Percentiles rank a stretch among this genome's conserved stretches.
These are phyloP conservation scores for Magnusiomyces ingens DNA, from an alignment of 1,139 yeast genomes.

Conservation along the genomic window DNA sequence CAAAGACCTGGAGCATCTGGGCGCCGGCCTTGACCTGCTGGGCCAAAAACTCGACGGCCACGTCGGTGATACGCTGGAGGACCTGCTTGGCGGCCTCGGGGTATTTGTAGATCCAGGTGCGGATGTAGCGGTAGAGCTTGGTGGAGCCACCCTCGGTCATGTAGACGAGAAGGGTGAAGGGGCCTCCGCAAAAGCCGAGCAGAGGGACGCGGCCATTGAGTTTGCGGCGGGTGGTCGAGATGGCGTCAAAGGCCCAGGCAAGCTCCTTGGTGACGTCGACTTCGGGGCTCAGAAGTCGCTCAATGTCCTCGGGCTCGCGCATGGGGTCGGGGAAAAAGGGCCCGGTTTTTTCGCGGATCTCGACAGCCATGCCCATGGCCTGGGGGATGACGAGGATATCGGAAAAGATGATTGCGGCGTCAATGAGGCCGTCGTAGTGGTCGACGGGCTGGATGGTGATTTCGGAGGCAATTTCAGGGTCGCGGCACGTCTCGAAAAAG, in stretches of 20 bases:
- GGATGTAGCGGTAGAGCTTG: conserved; percentile 81
- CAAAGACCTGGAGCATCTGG: conserved; percentile 93
- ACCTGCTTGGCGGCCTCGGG: conserved; percentile 67
- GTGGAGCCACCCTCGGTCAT: conserved; percentile 99
- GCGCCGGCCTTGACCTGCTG: conserved; percentile 97
- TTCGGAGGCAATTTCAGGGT: conserved; percentile 86
- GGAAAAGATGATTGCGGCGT: conserved; percentile 94
- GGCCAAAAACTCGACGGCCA: conserved; percentile 86
- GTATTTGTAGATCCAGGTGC: conserved; percentile 82
- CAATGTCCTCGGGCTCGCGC: conserved; percentile 62
- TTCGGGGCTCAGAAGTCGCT: conserved; percentile 46
- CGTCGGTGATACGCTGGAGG: conserved; percentile 75
- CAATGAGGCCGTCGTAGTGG: conserved; percentile 81
- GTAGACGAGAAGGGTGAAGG: conserved; percentile 93
- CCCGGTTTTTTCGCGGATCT: conserved; percentile 92
- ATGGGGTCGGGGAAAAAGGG: conserved; percentile 90
- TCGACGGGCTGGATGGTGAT: conserved; percentile 94
- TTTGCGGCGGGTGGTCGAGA: conserved; percentile 76
- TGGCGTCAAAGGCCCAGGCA: conserved; percentile 92
- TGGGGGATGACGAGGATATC: conserved; percentile 96
- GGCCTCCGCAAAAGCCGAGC: conserved; percentile 94
- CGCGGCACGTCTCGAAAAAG: conserved; percentile 88
- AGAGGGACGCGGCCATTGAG: conserved; percentile 88
- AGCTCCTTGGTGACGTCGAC: conserved; percentile 70
- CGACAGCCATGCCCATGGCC: conserved; percentile 94